Base-by-base conservation (phyloP, 805 yeast genomes). In the Candida suzukii region DNA sequence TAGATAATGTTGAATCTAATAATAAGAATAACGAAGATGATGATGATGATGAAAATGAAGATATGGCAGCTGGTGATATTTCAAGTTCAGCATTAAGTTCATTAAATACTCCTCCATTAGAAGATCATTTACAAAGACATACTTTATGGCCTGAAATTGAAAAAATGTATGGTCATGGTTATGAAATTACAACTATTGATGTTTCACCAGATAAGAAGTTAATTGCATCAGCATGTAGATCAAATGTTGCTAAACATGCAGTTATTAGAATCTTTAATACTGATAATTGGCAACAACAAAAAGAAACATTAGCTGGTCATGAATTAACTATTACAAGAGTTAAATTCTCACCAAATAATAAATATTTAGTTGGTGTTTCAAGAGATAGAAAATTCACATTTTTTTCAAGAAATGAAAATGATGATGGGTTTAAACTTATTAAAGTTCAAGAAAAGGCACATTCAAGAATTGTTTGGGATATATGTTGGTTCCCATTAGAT, bases 161-260 rank as follows among this genome's bases (percentile, higher is more conserved):
- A 53, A 93, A 93, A 58, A 63, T 93, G 35, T 93, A 93, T 55
- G 99, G 99, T 0, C 99, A 93, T 60, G 99, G 99, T 9, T 95
- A 88, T 61, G 99, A 95, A 58, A 78, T 90, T 30, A 78, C 88
- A 0, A 74, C 91, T 35, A 71, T 88, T 31, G 95, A 85, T 40
- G 73, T 80, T 1, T 76, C 88, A 9, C 78, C 81, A 4, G 79
- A 74, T 51, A 73, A 77, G 13, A 57, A 64, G 29, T 58, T 83
- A 21, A 71, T 93, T 35, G 96, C 96, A 2, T 79, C 95, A 9
- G 85, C 97, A n/a, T 91, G 97, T 67, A 75, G 82, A 46, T 88
- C 98, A 3, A 91, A 91, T 59, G 76, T 79, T 8, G 74, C 76
- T 16, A 78, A 78, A 45, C 97, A 93, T 62, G 95, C 97, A 0